These are phyloP conservation scores for Ogataea trehalophila DNA, from an alignment of 805 yeast species.

Conservation along the genomic window DNA sequence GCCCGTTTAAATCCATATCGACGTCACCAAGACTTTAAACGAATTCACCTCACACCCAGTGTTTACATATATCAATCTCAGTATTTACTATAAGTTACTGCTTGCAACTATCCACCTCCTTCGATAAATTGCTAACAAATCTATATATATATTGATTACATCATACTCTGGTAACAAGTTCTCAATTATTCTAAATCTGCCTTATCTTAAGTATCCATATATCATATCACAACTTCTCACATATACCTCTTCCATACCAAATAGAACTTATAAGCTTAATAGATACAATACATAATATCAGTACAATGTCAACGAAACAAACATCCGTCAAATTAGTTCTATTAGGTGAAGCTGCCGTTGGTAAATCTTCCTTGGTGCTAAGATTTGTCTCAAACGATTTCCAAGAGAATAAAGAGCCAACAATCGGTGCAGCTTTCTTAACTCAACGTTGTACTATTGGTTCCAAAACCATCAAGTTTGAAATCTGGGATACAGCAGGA, in stretches of 20 bases:
- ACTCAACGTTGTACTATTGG: conserved; percentile 91
- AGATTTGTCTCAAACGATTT: conserved; percentile 93
- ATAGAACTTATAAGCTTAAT: too few species aligned
- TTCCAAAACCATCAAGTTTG: conserved; percentile 82
- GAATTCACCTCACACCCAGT: too few species aligned
- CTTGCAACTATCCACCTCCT: neutral
- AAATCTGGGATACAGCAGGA: conserved; percentile 97
- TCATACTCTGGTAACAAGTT: too few species aligned
- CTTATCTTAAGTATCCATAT: too few species aligned
- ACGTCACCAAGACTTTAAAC: too few species aligned
- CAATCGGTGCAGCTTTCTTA: conserved; percentile 95
- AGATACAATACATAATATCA: neutral
- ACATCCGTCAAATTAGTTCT: conserved; percentile 85
- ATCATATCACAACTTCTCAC: too few species aligned
- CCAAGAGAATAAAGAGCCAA: conserved; percentile 96
- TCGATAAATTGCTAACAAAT: neutral
- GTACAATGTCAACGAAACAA: conserved; percentile 29
- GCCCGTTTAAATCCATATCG: too few species aligned
- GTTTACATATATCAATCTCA: too few species aligned
- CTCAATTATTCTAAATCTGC: too few species aligned
- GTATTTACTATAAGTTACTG: neutral
- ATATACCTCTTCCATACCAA: too few species aligned
- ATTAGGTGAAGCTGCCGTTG: conserved; percentile 97
- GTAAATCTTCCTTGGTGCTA: conserved; percentile 87
- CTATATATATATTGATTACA: neutral